These are phyloP conservation scores for Tetrahymena thermophila DNA, from an alignment of 73 alveolate species.

Conservation along the genomic window DNA sequence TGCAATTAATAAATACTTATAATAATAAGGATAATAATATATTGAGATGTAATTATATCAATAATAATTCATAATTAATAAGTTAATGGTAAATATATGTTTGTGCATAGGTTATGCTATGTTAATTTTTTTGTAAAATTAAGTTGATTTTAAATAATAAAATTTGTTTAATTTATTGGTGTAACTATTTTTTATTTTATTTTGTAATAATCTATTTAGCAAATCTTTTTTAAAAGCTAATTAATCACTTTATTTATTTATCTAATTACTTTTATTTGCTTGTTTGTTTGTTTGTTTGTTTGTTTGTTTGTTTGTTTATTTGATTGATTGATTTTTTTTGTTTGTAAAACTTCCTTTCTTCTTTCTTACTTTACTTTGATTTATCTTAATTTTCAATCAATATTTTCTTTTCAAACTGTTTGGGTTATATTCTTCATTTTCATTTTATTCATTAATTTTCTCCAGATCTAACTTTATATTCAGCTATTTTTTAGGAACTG, in stretches of 20 bases:
- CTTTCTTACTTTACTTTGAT: background rate
- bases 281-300: no score
- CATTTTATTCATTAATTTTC: background rate
- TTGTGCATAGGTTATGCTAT: no score
- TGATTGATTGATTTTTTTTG: background rate
- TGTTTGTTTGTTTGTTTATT: no score
- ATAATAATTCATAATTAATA: no score
- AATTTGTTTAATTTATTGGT: background rate
- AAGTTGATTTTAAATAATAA: no score
- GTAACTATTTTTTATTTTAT: background rate
- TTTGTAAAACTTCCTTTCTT: background rate
- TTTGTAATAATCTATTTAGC: background rate
- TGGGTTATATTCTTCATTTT: background rate
- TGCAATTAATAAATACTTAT: no score
- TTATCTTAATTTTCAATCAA: background rate
- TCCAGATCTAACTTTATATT: background rate
- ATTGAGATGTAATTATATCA: no score
- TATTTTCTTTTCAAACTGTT: background rate
- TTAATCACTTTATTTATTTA: no score
- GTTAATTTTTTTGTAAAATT: no score
- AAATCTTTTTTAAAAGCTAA: background rate
- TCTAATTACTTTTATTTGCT: no score
- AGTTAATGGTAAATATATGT: no score
- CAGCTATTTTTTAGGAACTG: background rate
- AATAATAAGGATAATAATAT: no score